A percentile compares a stretch with the other conserved stretches of the same genome.
These are phyloP conservation scores for Peltaster fructicola DNA, from an alignment of 2,329 filamentous ascomycete species.

Conservation along the genomic window DNA sequence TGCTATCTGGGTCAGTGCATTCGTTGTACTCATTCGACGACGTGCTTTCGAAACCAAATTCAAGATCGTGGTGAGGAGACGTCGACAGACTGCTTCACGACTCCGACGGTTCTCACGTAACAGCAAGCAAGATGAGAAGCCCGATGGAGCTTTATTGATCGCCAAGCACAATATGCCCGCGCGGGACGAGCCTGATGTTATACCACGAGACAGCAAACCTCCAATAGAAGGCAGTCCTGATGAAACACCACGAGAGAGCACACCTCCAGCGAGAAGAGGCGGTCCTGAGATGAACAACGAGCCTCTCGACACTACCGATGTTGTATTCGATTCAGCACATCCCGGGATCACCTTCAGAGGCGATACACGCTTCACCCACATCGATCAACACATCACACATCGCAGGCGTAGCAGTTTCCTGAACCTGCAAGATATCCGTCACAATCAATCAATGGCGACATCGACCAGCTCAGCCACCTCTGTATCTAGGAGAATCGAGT, in stretches of 20 bases:
- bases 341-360: slow-evolving; percentile 16
- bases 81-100: no score
- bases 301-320: slow-evolving; percentile 2
- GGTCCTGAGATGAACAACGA: slow-evolving; percentile 7
- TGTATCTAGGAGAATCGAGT: no score
- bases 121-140: no score
- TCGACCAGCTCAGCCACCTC: no score
- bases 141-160: no score
- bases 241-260: slow-evolving; percentile 3
- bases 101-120: no score
- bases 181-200: slow-evolving; percentile 23
- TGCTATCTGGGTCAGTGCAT: slow-evolving; percentile 47
- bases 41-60: slow-evolving; percentile 46
- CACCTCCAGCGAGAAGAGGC: slow-evolving; percentile 6
- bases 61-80: slow-evolving; percentile 29
- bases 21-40: slow-evolving; percentile 43
- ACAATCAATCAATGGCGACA: no score
- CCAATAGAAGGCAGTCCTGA: slow-evolving; percentile 1
- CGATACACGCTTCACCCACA: slow-evolving; percentile 10
- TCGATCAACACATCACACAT: slow-evolving; percentile 1
- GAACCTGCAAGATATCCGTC: slow-evolving; percentile 5
- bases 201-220: slow-evolving; percentile 1
- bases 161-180: slow-evolving; percentile 20
- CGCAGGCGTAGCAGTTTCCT: not conserved
- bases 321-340: slow-evolving; percentile 1